These are phyloP conservation scores for Thinopyrum elongatum DNA, from an alignment of 176 grass and related monocot genomes.

Conservation along the genomic window DNA sequence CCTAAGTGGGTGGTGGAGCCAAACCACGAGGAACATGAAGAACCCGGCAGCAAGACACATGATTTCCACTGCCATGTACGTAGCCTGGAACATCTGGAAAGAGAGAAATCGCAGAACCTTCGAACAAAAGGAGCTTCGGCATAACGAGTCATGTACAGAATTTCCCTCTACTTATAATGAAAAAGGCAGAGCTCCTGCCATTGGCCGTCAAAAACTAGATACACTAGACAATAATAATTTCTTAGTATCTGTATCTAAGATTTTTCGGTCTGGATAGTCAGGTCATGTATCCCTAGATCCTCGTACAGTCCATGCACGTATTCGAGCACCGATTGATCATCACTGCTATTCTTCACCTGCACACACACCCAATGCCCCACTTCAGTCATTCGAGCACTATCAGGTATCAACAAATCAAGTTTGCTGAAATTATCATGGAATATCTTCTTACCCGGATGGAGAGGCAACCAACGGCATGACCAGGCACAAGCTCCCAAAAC, in stretches of 20 bases:
- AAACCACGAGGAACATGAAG: no score
- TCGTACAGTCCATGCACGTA: conserved; percentile 73
- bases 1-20: no score
- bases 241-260: conserved; percentile 19
- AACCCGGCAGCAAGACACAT: no score
- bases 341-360: conserved; percentile 61
- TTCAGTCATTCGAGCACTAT: neutral
- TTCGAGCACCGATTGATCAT: conserved; percentile 51
- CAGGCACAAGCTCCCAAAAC: conserved; percentile 95
- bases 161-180: no score
- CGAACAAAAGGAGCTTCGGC: no score
- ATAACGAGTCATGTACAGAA: no score
- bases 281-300: conserved; percentile 77
- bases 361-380: conserved; percentile 2
- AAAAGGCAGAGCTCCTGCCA: no score
- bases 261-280: conserved; percentile 69
- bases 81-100: no score
- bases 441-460: conserved; percentile 48
- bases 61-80: no score
- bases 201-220: no score
- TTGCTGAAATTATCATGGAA: neutral
- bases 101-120: no score
- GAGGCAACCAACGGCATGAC: conserved; percentile 70
- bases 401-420: neutral
- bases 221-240: no score